phyloP scores from a whole-genome alignment of 1,284 basidiomycete species.

The Athelia psychrophila region DNA sequence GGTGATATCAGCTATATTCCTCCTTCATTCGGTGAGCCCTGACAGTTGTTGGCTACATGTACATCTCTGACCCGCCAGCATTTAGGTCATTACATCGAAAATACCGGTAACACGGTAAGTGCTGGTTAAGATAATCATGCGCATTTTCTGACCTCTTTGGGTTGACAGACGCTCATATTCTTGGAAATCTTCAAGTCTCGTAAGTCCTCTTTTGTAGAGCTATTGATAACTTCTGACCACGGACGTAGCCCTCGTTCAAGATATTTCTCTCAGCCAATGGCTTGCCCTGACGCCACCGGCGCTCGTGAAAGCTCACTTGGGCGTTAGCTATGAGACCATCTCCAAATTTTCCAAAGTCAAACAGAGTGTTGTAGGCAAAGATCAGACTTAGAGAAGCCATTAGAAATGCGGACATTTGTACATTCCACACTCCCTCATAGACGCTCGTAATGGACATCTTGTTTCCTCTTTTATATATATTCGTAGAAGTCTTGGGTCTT shows the following conservation, averaged over 20 bases:
- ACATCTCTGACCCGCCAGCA: neutral
- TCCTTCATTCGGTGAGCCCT: conserved; percentile 41
- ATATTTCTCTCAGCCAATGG: conserved; percentile 39
- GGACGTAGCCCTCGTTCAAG: conserved; percentile 28
- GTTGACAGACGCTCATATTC: conserved; percentile 43
- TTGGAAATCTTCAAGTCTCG: conserved; percentile 66
- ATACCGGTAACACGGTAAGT: conserved; percentile 51
- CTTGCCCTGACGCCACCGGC: conserved; percentile 61
- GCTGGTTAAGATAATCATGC: too few species aligned
- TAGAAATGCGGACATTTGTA: too few species aligned
- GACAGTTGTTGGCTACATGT: conserved; percentile 1
- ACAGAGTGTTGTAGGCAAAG: conserved; percentile 40
- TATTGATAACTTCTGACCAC: conserved; percentile 57
- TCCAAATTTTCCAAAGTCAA: conserved; percentile 52
- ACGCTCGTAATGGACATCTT: too few species aligned
- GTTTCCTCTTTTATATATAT: too few species aligned
- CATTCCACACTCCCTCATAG: too few species aligned
- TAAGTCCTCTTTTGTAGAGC: conserved; percentile 18
- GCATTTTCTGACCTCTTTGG: neutral
- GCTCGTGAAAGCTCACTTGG: conserved; percentile 60
- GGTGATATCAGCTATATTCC: conserved; percentile 69
- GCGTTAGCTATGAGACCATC: conserved; percentile 51
- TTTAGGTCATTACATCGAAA: conserved; percentile 68
- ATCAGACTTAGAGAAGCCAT: too few species aligned
- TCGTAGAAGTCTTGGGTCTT: too few species aligned